These are phyloP conservation scores for Lachnellula occidentalis DNA, from an alignment of 2,329 filamentous ascomycete species.

Conservation along the genomic window DNA sequence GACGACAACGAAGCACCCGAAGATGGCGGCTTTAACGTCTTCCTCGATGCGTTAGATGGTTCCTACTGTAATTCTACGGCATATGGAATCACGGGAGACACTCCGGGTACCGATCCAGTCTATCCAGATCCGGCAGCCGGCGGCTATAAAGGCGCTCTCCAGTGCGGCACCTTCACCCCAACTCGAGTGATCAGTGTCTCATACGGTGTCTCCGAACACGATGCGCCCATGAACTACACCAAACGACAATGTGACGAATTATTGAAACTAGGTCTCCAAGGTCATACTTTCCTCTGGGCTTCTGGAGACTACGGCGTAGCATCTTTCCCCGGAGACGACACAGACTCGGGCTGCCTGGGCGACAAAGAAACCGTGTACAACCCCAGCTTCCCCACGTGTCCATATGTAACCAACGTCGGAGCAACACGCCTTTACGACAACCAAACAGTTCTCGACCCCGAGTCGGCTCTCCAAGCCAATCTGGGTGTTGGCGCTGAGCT, in stretches of 20 bases:
- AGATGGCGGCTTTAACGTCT: constrained; percentile 21
- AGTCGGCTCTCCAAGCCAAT: constrained; percentile 36
- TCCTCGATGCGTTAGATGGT: constrained; percentile 38
- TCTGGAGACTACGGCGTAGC: constrained; percentile 44
- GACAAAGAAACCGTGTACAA: constrained; percentile 36
- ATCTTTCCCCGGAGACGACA: constrained; percentile 28
- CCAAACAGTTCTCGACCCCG: constrained; percentile 29
- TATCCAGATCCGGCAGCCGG: constrained; percentile 29
- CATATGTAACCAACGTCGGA: constrained; percentile 46
- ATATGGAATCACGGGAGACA: constrained; percentile 31
- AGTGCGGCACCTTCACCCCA: constrained; percentile 40
- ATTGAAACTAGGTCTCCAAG: constrained; percentile 49
- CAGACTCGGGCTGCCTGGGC: constrained; percentile 16
- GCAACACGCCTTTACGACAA: constrained; percentile 43
- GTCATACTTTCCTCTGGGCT: constrained; percentile 44
- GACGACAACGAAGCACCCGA: constrained; percentile 22
- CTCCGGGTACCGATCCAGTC: constrained; percentile 29
- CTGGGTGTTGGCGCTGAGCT: constrained; percentile 37
- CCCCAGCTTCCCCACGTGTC: constrained; percentile 42
- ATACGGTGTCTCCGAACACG: constrained; percentile 48
- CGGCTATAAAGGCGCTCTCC: constrained; percentile 36
- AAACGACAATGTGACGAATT: constrained; percentile 49
- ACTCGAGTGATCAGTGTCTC: constrained; percentile 50
- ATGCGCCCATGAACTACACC: constrained; percentile 42
- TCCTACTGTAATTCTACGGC: constrained; percentile 40